Conservation (phyloP, 768 basidiomycete genomes). For the Cystobasidium onofrii region DNA sequence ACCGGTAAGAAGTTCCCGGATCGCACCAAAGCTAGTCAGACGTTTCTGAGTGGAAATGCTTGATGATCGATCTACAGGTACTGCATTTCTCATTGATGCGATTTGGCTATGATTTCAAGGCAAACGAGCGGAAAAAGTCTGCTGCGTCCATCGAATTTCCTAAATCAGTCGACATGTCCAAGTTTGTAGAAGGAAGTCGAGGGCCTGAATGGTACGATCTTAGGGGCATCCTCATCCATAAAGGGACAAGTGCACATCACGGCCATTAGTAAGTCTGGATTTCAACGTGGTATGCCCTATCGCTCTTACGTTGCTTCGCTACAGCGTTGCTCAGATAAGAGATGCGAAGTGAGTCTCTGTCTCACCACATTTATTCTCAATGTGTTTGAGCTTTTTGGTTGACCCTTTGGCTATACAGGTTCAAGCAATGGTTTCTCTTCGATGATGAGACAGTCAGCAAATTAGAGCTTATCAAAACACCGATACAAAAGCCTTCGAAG, state of each 20-base stretch:
- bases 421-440: conserved; percentile 75
- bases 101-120: conserved; percentile 75
- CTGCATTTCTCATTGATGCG: conserved; percentile 85
- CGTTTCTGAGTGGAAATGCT: too few species aligned
- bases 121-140: conserved; percentile 76
- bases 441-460: conserved; percentile 69
- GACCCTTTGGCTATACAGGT: conserved; percentile 48
- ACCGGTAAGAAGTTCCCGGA: conserved; percentile 55
- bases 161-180: conserved; percentile 60
- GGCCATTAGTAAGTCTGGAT: conserved; percentile 56
- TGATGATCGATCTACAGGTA: conserved; percentile 44
- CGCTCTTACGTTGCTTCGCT: neutral
- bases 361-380: neutral
- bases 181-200: conserved; percentile 49
- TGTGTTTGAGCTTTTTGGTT: too few species aligned
- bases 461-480: conserved; percentile 33
- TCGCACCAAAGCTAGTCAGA: too few species aligned
- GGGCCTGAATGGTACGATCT: conserved; percentile 61
- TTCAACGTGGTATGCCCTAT: neutral
- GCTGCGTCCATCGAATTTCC: conserved; percentile 77
- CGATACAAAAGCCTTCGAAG: conserved; percentile 26
- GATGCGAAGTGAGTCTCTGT: conserved; percentile 54
- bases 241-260: conserved; percentile 82
- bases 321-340: conserved; percentile 63
- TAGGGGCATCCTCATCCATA: conserved; percentile 75